These are phyloP conservation scores for Penicillium sp. DNA, from an alignment of 2,329 filamentous ascomycete genomes.

Conservation along the genomic window DNA sequence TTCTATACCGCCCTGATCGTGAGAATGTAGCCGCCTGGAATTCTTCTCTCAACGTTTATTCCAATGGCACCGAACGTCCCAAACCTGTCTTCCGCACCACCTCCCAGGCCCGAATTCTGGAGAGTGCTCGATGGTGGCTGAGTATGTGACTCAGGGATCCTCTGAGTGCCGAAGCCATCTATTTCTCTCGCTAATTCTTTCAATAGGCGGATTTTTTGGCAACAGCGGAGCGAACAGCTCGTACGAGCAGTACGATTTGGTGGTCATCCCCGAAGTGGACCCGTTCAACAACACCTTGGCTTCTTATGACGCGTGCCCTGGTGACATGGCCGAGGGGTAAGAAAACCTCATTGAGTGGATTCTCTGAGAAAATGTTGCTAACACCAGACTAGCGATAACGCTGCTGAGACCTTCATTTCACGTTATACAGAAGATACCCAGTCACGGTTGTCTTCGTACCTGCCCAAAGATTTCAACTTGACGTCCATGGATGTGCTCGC, in stretches of 20 bases:
- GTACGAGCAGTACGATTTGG: slow-evolving; percentile 35
- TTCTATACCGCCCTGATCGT: slow-evolving; percentile 45
- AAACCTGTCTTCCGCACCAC: slow-evolving; percentile 52
- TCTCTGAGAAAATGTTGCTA: background rate
- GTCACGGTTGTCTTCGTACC: slow-evolving; percentile 43
- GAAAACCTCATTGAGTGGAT: background rate
- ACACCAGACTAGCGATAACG: slow-evolving; percentile 17
- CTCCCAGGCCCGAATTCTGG: slow-evolving; percentile 49
- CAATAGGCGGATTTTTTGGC: slow-evolving; percentile 17
- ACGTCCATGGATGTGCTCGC: slow-evolving; percentile 48
- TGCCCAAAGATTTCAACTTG: slow-evolving; percentile 45
- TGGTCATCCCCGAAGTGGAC: slow-evolving; percentile 47
- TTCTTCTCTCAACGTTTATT: slow-evolving; percentile 33
- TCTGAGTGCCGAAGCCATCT: too few relatives aligned
- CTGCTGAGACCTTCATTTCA: slow-evolving; percentile 38
- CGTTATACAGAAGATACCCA: slow-evolving; percentile 44
- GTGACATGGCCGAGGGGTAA: slow-evolving; percentile 27
- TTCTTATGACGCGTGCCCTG: slow-evolving; percentile 47
- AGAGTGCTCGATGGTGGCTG: slow-evolving; percentile 43
- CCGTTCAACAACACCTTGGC: slow-evolving; percentile 51
- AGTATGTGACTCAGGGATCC: slow-evolving; percentile 21
- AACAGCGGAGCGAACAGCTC: slow-evolving; percentile 24
- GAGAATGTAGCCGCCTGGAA: slow-evolving; percentile 46
- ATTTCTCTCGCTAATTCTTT: background rate
- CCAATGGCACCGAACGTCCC: slow-evolving; percentile 43